Evolutionary conservation across 202 grass and related monocot species (phyloP), one percentile per base, ranked within the genome.

Genomic region (Hordeum pubiflorum): DNA sequence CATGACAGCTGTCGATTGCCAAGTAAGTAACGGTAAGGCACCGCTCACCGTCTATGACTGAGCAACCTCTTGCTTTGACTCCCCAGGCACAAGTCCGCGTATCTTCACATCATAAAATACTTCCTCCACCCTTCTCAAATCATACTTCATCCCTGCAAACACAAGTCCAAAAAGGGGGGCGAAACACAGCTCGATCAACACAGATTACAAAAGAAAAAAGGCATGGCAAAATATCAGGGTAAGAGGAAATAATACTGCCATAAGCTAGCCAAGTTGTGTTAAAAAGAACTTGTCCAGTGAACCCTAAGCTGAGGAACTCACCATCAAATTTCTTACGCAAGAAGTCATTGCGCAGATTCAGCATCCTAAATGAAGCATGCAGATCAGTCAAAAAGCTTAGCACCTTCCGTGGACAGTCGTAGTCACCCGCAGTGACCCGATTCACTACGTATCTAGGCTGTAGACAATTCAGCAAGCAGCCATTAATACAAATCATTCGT

Each of bases 51-150:
- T 63, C 76, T 79, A 91, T 9, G 75, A 15, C 56, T 82, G 14
- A 43, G 76, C 50, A 13, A 26, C 59, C 39, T 84, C 90, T 72
- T 84, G 79, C 22, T 69, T 68, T 6, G 73, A 72, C 18, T 85
- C 84, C 14, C 27, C 73, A 36, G 92, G 80, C 21, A 82, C 90
- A 9, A 98, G 90, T 78, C 95, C 92, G 46, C 92, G 82, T 81
- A 98, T 94, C 69, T 98, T 98, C 14, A 98, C 95, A 71, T 98
- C 95, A 63, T 98, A 98, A 74, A 89, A 97, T 7, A 97, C 95
- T 77, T 97, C 95, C 76, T 98, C 95, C 46, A 98, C 92, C 79
- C 92, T 94, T 72, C 92, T 93, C 40, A 98, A 80, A 68, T 98
- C 95, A 80, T 98, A 98, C 83, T 94, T 98, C 95, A 93, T 98